Evolutionary conservation across 2,329 filamentous ascomycete species (phyloP), one percentile per base, ranked within the genome.

Genomic region (Cytospora piceicola): DNA sequence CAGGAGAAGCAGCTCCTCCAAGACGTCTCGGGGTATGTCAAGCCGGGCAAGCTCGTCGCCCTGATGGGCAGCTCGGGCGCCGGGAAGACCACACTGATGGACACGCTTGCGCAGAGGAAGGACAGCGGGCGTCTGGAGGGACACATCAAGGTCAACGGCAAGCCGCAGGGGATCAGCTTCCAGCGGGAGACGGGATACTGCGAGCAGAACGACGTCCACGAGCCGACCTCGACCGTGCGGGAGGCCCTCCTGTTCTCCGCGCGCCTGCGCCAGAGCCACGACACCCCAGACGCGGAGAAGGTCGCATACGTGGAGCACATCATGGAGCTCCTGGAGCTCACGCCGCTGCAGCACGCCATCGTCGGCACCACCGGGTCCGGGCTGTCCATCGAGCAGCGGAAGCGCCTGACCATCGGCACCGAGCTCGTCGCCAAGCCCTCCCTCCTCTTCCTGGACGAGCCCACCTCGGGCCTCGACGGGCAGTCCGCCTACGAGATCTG

Each of bases 51-150:
- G 69, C 77, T 93, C 24, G 92, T 89, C 3, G 91, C 90, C 5
- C 80, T 94, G n/a, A 92, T 94, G 91, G 89, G 91, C 71, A 87
- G 90, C 2, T 91, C 89, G 14, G 92, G 91, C 69, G 92, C 93
- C 20, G 92, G 93, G 60, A 96, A 96, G 77, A 96, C 92, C 0
- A 95, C 92, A 2, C 83, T 96, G 3, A 81, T 96, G 8, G 93
- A 96, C 75, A 90, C 93, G 2, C 83, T 96, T 36, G 93, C 92
- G 6, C 91, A 90, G 67, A 87, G 91, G 71, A 90, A 91, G 66
- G 93, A 90, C 0, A 91, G 92, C 77, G 92, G 92, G 70, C 88
- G 90, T 2, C 90, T 94, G 30, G 80, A 79, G 22, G 92, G 92
- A 54, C 88, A 90, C 60, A 90, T 94, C 81, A 75, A 93, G 67